A percentile compares a stretch with the other conserved stretches of the same genome.
Conservation (phyloP, 331 rosid genomes). For the Pyrus hybrid region DNA sequence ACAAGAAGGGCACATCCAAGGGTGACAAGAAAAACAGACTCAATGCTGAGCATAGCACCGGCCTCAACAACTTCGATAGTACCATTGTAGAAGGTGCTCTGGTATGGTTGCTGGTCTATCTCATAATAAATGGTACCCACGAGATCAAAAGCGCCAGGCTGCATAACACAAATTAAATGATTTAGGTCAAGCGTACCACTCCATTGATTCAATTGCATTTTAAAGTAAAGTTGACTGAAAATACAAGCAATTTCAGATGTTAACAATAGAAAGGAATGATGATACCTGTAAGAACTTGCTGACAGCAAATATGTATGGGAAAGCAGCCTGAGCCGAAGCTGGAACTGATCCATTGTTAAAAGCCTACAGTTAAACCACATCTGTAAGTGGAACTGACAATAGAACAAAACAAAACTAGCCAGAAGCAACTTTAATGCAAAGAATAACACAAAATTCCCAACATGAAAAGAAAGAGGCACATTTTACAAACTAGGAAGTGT, state of each 20-base stretch:
- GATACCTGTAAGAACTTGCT: constrained; percentile 90
- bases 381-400: constrained; percentile 6
- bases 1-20: constrained; percentile 75
- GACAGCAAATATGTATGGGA: constrained; percentile 76
- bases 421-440: background rate
- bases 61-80: constrained; percentile 83
- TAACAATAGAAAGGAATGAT: no score
- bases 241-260: background rate
- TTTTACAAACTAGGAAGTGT: background rate
- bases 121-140: constrained; percentile 79
- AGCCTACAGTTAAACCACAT: constrained; percentile 33
- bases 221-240: background rate
- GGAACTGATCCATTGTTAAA: constrained; percentile 70
- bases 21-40: constrained; percentile 77
- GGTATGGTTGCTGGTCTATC: constrained; percentile 69
- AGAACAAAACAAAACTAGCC: background rate
- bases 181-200: background rate
- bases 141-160: constrained; percentile 93
- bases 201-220: background rate
- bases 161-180: constrained; percentile 22
- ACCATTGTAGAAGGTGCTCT: constrained; percentile 79
- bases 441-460: background rate
- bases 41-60: constrained; percentile 46
- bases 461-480: background rate
- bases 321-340: constrained; percentile 73